These are phyloP conservation scores for Malus hybrid DNA, from an alignment of 331 rosid species.

Conservation along the genomic window DNA sequence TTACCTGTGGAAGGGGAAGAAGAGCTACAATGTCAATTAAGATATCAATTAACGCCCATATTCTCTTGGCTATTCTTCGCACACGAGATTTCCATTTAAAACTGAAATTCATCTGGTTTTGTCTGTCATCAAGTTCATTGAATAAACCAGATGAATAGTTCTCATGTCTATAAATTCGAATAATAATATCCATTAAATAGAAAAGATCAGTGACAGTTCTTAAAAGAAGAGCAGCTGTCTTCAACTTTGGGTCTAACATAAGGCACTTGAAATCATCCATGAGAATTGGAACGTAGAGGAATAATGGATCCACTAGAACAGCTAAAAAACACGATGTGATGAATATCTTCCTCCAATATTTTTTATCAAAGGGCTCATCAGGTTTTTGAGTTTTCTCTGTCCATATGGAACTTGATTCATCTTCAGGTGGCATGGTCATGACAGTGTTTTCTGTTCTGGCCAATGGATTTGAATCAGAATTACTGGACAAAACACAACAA, in stretches of 20 bases:
- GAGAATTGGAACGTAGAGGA: slow-evolving; percentile 22
- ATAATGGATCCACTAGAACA: slow-evolving; percentile 17
- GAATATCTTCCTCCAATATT: too few relatives aligned
- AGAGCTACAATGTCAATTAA: slow-evolving; percentile 23
- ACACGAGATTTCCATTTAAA: neutral
- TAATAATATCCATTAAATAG: slow-evolving; percentile 7
- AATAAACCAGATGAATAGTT: too few relatives aligned
- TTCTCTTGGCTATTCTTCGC: neutral
- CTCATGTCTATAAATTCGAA: neutral
- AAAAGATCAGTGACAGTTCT: slow-evolving; percentile 7
- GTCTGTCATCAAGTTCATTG: too few relatives aligned
- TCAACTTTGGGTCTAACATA: slow-evolving; percentile 8
- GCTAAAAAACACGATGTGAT: too few relatives aligned
- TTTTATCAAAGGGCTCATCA: too few relatives aligned
- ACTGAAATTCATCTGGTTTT: too few relatives aligned
- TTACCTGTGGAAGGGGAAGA: slow-evolving; percentile 31
- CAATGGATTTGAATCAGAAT: too few relatives aligned
- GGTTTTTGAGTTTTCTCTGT: too few relatives aligned
- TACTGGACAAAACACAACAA: too few relatives aligned
- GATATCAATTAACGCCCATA: neutral
- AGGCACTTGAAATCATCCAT: neutral
- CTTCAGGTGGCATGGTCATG: too few relatives aligned
- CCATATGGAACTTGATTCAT: too few relatives aligned
- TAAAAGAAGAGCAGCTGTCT: neutral
- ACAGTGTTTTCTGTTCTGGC: too few relatives aligned